phyloP scores from a whole-genome alignment of 495 filamentous ascomycete species.

The Talaromyces trachyspermus region DNA sequence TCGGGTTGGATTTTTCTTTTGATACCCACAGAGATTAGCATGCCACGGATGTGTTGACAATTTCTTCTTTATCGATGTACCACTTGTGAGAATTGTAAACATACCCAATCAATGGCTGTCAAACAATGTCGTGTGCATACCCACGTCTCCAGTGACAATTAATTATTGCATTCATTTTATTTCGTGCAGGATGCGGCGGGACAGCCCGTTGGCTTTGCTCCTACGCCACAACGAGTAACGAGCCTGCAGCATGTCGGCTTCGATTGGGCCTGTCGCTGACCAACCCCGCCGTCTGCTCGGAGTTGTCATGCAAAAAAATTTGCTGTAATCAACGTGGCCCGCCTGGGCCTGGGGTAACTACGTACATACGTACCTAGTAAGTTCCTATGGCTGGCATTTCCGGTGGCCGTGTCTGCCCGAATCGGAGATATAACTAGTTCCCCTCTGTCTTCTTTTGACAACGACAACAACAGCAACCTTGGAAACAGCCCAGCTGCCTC shows the following conservation, averaged over 20 bases:
- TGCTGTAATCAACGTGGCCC: conserved; percentile 5
- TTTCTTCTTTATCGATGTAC: too few species aligned
- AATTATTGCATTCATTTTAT: neutral
- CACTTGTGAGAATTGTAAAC: too few species aligned
- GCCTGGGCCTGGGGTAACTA: too few species aligned
- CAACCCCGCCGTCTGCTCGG: conserved; percentile 1
- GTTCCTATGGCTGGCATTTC: too few species aligned
- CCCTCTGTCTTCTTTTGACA: too few species aligned
- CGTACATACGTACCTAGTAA: too few species aligned
- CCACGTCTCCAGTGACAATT: neutral
- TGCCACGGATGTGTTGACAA: too few species aligned
- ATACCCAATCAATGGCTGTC: neutral
- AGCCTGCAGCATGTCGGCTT: conserved; percentile 4
- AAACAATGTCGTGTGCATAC: neutral
- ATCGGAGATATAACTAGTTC: too few species aligned
- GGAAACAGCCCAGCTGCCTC: too few species aligned
- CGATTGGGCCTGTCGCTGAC: neutral
- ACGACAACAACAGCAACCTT: too few species aligned
- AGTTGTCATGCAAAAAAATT: neutral
- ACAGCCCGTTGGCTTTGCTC: conserved; percentile 2
- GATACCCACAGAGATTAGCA: too few species aligned
- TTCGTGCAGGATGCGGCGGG: conserved; percentile 7
- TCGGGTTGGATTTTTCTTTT: too few species aligned
- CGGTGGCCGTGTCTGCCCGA: conserved; percentile 1
- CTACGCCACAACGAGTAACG: conserved; percentile 2